phyloP scores from a whole-genome alignment of 371 early-diverging fungal genomes.

The Actinomortierella wolfii region DNA sequence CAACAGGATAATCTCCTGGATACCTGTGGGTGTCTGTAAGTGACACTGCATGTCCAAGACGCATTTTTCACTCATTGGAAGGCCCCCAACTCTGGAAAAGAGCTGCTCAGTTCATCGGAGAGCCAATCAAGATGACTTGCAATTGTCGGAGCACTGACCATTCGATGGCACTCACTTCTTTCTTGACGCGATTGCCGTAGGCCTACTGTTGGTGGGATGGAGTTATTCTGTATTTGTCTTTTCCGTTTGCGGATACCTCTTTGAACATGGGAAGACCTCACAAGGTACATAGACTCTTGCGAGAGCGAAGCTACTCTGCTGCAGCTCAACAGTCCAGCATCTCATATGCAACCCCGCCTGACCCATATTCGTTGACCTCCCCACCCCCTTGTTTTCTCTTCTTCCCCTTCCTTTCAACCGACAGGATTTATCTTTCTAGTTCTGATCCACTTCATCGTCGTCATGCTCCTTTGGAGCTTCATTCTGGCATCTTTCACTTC shows the following conservation, averaged over 20 bases:
- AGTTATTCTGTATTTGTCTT: constrained; percentile 29
- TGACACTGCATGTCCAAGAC: too few relatives aligned
- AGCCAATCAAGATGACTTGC: neutral
- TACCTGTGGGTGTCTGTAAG: constrained; percentile 35
- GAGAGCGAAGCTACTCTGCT: neutral
- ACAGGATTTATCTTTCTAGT: constrained; percentile 33
- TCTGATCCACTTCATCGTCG: constrained; percentile 20
- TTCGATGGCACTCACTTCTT: neutral
- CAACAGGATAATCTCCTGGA: constrained; percentile 20
- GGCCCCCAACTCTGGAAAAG: neutral
- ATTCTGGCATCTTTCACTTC: constrained; percentile 28
- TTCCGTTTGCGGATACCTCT: constrained; percentile 29
- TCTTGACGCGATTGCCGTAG: neutral
- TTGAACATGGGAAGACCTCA: constrained; percentile 15
- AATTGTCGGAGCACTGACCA: neutral
- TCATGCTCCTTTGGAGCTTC: constrained; percentile 46
- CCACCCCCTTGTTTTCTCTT: neutral
- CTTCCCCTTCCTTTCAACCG: constrained; percentile 3
- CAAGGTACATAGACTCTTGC: constrained; percentile 18
- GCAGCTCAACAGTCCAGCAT: neutral
- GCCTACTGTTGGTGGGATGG: constrained; percentile 24
- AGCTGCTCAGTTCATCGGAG: neutral
- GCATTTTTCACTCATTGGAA: neutral
- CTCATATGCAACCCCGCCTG: neutral
- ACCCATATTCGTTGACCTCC: neutral